A percentile compares a stretch with the other conserved stretches of the same genome.
Conservation (phyloP, 495 filamentous ascomycete species). For the Penicillium bialowiezense region DNA sequence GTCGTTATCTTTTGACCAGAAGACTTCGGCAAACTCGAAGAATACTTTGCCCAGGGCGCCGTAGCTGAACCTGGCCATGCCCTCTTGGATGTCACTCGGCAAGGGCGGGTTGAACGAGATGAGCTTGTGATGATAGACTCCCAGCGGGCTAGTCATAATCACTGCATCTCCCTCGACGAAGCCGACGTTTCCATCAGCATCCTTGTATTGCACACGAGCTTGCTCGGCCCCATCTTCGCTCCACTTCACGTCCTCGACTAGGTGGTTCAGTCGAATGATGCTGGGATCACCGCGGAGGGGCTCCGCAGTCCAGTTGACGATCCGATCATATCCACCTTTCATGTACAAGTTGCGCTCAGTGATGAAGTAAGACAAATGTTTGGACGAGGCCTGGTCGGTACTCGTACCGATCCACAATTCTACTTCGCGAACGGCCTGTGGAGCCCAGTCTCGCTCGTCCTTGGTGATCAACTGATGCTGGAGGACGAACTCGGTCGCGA, state of each 20-base stretch:
- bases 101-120: constrained; percentile 22
- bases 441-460: constrained; percentile 23
- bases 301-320: constrained; percentile 23
- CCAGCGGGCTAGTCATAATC: constrained; percentile 21
- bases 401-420: constrained; percentile 23
- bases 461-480: constrained; percentile 24
- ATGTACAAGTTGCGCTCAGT: constrained; percentile 27
- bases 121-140: constrained; percentile 22
- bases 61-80: constrained; percentile 19
- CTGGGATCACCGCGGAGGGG: constrained; percentile 9
- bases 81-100: constrained; percentile 24
- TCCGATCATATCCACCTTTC: constrained; percentile 24
- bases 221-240: constrained; percentile 11
- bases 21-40: constrained; percentile 25
- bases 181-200: constrained; percentile 7
- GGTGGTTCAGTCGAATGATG: constrained; percentile 18
- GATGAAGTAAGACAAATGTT: constrained; percentile 23
- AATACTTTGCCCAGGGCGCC: constrained; percentile 25
- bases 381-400: constrained; percentile 21
- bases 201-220: constrained; percentile 12
- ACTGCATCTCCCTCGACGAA: constrained; percentile 16
- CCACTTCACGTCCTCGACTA: constrained; percentile 19
- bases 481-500: constrained; percentile 19
- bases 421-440: constrained; percentile 23
- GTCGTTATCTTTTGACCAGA: constrained; percentile 26